A percentile compares a stretch with the other conserved stretches of the same genome.
Conservation (phyloP, 2,329 filamentous ascomycete species). For the Alternaria novae-zelandiae region DNA sequence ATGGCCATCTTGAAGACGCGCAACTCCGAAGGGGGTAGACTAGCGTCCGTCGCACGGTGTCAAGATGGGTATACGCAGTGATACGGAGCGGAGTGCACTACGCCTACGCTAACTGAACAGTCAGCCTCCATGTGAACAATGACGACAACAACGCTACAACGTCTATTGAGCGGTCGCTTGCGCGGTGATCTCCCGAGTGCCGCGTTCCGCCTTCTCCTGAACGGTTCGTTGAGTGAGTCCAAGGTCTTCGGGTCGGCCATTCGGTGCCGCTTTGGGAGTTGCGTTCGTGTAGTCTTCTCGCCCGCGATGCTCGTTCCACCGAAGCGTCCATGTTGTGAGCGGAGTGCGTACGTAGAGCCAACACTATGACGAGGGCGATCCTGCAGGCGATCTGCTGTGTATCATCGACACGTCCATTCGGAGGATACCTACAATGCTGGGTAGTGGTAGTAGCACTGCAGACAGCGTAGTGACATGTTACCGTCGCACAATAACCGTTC, state of each 20-base stretch:
- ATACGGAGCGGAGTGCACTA: background rate
- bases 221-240: background rate
- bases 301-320: slow-evolving; percentile 1
- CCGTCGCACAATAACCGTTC: slow-evolving; percentile 4
- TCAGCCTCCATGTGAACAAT: background rate
- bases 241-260: background rate
- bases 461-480: background rate
- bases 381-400: slow-evolving; percentile 11
- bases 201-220: background rate
- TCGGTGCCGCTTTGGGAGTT: background rate
- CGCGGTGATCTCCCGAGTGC: background rate
- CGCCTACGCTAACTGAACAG: background rate
- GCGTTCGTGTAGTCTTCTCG: background rate
- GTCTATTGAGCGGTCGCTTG: background rate
- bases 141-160: background rate
- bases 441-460: background rate
- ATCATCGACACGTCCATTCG: background rate
- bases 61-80: background rate
- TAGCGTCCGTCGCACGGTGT: background rate
- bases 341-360: background rate
- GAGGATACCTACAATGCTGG: background rate
- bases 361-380: background rate
- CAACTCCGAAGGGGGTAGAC: background rate
- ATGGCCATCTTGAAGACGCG: background rate
- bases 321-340: background rate